Base-by-base conservation (phyloP, 2,329 filamentous ascomycete genomes). In the Dryadomyces quercivorus region DNA sequence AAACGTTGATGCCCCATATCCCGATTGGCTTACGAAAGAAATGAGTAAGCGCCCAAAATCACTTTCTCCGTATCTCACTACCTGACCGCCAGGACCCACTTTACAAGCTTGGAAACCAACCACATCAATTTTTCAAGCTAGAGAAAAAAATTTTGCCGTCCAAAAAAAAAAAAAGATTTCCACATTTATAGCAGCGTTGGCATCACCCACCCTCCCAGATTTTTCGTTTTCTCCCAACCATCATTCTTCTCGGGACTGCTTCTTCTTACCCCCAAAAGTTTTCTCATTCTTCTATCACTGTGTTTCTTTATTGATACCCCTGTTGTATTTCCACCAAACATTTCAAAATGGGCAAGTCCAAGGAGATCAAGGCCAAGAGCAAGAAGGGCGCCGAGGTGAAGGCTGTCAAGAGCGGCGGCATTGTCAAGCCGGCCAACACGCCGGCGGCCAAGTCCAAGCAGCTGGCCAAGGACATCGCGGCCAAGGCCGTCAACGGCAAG, bases 381-480 rank as follows among this genome's bases (percentile, higher is more conserved):
- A 78, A 70, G 67, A 78, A 80, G 70, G 64, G 70, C 61, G 54
- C 70, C 61, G 54, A 54, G 46, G 34, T 63, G 74, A 76, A 65
- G 66, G 66, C 71, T 62, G 81, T 83, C 70, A 88, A 87, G 75
- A 76, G 76, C 62, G 82, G 75, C 61, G 78, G 79, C 60, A 75
- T 87, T 63, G 79, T 77, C 72, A 90, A 89, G 76, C 67, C 82
- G 53, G 74, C 79, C 58, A 76, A 85, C 68, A 78, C 77, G 60
- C 70, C 81, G 65, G 84, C 82, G 71, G 71, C 75, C 58, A 85
- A 85, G 74, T 77, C 80, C 63, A 86, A 86, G 76, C 75, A 82
- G 60, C 66, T 80, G 55, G 81, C 81, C 62, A 86, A 86, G 76
- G 72, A 75, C 57, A 65, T 71, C 48, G 72, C 77, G 56, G 67